Percentiles rank a stretch among this genome's conserved stretches.
Evolutionary conservation across 148 eudicot species (phyloP).

Genomic region (Rhododendron williamsianum): DNA sequence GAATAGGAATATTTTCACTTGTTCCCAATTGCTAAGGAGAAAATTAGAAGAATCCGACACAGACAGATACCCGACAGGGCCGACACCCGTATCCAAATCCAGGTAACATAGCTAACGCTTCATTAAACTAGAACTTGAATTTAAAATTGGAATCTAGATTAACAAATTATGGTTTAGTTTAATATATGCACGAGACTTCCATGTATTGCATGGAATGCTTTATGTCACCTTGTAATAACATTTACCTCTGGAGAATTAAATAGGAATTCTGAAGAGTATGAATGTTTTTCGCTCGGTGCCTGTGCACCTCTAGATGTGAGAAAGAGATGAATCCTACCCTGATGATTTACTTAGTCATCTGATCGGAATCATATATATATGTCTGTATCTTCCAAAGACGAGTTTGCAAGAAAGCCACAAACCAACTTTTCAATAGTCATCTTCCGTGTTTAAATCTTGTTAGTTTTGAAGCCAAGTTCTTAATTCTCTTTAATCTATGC

Average conservation of each 20-base stretch:
- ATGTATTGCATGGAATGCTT: neutral
- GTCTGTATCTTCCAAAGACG: neutral
- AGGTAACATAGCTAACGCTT: neutral
- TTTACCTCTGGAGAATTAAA: neutral
- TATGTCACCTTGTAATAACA: neutral
- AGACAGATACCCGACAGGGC: neutral
- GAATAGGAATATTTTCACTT: neutral
- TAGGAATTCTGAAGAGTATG: neutral
- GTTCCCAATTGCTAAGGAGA: neutral
- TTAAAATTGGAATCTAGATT: neutral
- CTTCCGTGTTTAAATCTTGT: neutral
- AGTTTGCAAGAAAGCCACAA: neutral
- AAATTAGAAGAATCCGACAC: neutral
- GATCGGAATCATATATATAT: neutral
- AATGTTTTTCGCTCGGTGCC: neutral
- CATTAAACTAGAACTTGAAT: neutral
- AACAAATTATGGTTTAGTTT: neutral
- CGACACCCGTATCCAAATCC: neutral
- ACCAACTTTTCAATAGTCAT: neutral
- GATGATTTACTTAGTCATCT: neutral
- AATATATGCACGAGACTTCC: neutral
- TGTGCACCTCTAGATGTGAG: neutral
- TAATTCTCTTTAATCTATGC: conserved; percentile 10
- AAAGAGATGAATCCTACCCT: neutral
- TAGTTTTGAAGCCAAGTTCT: neutral